phyloP scores from a whole-genome alignment of 2,329 filamentous ascomycete genomes.

The Cryphonectria japonica region DNA sequence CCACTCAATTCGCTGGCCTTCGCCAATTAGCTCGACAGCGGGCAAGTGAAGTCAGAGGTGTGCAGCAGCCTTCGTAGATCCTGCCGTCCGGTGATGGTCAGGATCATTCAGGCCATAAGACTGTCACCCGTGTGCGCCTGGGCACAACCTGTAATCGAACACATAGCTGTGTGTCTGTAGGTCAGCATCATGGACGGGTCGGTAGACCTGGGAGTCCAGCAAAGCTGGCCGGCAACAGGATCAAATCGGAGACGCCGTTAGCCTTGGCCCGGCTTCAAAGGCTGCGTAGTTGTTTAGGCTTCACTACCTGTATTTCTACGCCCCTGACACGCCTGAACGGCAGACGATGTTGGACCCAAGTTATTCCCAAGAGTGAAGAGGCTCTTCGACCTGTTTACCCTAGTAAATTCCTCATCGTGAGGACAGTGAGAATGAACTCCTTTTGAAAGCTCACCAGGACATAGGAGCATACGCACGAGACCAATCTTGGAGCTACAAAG shows the following conservation, averaged over 20 bases:
- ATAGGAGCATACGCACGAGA: not conserved
- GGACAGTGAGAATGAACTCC: not conserved
- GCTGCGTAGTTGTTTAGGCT: not conserved
- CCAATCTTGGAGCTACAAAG: not conserved
- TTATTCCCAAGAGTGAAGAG: not conserved
- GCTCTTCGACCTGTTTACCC: not conserved
- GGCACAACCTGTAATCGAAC: not conserved
- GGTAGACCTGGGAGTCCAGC: too few species aligned
- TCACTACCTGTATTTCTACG: not conserved
- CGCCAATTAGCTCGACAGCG: not conserved
- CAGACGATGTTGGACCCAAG: not conserved
- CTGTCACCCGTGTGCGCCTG: not conserved
- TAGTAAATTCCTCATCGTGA: not conserved
- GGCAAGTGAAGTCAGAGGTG: not conserved
- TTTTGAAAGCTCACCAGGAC: not conserved
- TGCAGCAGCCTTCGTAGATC: not conserved
- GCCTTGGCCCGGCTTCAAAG: not conserved
- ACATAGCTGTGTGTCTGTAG: not conserved
- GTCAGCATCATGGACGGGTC: not conserved
- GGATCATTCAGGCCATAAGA: not conserved
- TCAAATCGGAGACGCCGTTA: not conserved
- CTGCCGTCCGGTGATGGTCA: not conserved
- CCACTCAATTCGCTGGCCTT: not conserved
- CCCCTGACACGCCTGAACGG: too few species aligned
- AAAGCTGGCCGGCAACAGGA: not conserved